Conservation (phyloP, 176 grass and related monocot genomes). For the Neostapfia colusana region DNA sequence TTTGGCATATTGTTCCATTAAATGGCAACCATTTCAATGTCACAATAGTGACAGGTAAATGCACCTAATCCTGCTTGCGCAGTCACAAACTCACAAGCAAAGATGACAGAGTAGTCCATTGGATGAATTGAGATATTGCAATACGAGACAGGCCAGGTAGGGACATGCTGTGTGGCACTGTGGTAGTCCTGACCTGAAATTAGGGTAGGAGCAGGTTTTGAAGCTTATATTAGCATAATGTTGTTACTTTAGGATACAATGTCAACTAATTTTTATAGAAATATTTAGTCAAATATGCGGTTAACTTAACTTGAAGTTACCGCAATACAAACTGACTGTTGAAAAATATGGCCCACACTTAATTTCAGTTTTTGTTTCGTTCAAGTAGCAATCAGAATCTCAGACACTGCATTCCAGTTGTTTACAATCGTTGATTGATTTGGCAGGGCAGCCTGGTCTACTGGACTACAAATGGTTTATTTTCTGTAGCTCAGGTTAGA, state of each 20-base stretch:
- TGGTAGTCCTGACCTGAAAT: not conserved
- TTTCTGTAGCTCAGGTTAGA: constrained; percentile 77
- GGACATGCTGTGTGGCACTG: not conserved
- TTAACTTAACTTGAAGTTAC: not conserved
- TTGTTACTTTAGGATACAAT: constrained; percentile 9
- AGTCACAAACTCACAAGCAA: constrained; percentile 23
- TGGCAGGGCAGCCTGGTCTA: constrained; percentile 82
- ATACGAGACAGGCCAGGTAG: not conserved
- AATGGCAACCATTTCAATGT: constrained; percentile 6
- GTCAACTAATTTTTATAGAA: constrained; percentile 12
- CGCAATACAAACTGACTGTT: not conserved
- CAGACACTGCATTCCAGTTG: not conserved
- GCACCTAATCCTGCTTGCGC: constrained; percentile 15
- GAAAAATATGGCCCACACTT: constrained; percentile 13
- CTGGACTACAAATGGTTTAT: constrained; percentile 82
- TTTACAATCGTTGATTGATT: constrained; percentile 21
- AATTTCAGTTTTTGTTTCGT: constrained; percentile 19
- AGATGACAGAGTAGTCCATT: constrained; percentile 20
- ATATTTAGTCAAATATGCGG: constrained; percentile 1
- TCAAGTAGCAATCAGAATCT: constrained; percentile 18
- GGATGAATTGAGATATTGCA: constrained; percentile 28
- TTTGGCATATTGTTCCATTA: constrained; percentile 22
- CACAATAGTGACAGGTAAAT: constrained; percentile 24
- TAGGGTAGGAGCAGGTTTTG: not conserved
- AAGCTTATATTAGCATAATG: constrained; percentile 18